Base-by-base conservation (phyloP, 768 basidiomycete species). In the Boletales sp. region DNA sequence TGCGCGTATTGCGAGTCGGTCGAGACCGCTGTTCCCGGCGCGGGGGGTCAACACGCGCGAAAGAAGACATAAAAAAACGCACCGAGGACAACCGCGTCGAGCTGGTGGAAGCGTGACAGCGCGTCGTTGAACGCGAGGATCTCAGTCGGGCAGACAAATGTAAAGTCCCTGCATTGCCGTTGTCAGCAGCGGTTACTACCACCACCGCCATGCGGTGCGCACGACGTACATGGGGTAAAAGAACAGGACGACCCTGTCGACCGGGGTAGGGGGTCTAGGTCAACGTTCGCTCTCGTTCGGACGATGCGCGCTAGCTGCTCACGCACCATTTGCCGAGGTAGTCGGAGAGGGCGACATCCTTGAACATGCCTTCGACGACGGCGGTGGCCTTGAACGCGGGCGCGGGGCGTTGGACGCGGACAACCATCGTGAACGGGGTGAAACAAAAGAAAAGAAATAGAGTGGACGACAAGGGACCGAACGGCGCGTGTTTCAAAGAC, bases 51-150 rank as follows among this genome's bases (percentile, higher is more conserved):
- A n/a, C n/a, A n/a, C n/a, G n/a, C n/a, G n/a, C n/a, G n/a, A n/a
- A n/a, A n/a, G n/a, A n/a, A n/a, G n/a, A n/a, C n/a, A n/a, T n/a
- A n/a, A n/a, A n/a, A n/a, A n/a, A n/a, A n/a, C n/a, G 24, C 24
- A 90, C 90, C 89, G 54, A 95, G 80, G 39, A 95, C 85, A 35
- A 74, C 75, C 24, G 90, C 84, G 66, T 84, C 81, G 54, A 94
- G 73, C 46, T 77, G 78, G 47, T 82, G 75, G 76, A 95, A 93
- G 53, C 79, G 75, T 45, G 81, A 65, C 30, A 95, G 80, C 9
- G 90, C 86, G 53, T 91, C 89, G 68, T 95, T 93, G 79, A 94
- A 97, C 2, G 93, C 94, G 41, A 94, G 80, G 64, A 97, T 94
- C 71, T 95, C 94, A 50, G 92, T 94, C n/a, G 91, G 91, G 72